Evolutionary conservation across 2,329 filamentous ascomycete genomes (phyloP), one percentile per base, ranked within the genome.

Genomic region (Aspergillus neotritici): DNA sequence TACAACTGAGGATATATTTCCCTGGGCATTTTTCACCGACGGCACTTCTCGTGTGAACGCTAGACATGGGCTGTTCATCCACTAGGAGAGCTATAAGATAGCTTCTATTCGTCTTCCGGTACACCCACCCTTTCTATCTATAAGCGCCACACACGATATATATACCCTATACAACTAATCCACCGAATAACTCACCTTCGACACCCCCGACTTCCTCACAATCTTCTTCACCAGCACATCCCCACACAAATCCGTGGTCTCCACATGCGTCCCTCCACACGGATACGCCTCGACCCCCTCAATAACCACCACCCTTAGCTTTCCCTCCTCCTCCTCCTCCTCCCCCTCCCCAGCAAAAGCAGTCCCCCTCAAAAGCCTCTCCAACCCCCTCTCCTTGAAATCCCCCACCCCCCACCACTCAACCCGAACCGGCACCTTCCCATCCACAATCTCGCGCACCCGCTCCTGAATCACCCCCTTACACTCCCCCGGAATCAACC

Each of bases 261-360:
- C 69, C 3, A 87, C 83, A 68, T 88, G 85, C 17, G 84, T 88
- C 0, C 84, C 84, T 6, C 84, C 85, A 61, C 85, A 88, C 1
- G 84, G 83, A 67, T 88, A 87, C 17, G 76, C 76, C 52, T 83
- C 85, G 0, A 78, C 76, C 0, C 83, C 83, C 0, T 79, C 76
- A 47, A 88, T 85, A 46, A 79, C 76, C 16, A 87, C 83, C 0
- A 87, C 81, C 7, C 84, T 71, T 28, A 83, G 79, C 58, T 77
- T 80, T 52, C 76, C 76, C 16, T 75, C 77, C 7, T 69, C 67
- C 47, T 66, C 61, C 38, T 69, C 56, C 34, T 65, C 61, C 41
- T 68, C 54, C 31, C 66, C 37, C 42, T 56, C 65, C 29, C 64
- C 63, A 46, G 80, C 72, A 0, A 77, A 77, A 13, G 78, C 75